Evolutionary conservation across 768 basidiomycete species (phyloP), one percentile per base, ranked within the genome.

Genomic region (Auriscalpium orientale): DNA sequence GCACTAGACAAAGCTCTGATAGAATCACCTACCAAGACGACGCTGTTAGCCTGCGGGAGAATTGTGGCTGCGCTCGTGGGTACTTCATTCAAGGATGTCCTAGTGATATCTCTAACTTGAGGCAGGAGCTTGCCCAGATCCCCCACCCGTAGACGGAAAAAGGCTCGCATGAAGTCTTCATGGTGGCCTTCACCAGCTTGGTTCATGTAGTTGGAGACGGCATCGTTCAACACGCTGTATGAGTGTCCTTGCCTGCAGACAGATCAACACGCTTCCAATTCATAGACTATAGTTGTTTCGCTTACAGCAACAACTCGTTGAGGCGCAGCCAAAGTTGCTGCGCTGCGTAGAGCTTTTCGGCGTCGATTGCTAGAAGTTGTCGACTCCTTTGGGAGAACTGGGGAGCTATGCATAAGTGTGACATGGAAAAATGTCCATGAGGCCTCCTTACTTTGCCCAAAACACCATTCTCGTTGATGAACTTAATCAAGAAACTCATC

Each of bases 391-490:
- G 91, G 8, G 93, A 87, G 69, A 95, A 85, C 91, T 95, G 63
- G 20, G 46, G 22, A 45, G 21, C 18, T 16, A 22, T 37, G n/a
- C 35, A n/a, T n/a, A 3, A 20, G 21, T 13, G 28, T 46, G n/a
- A 51, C 13, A 47, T 15, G 6, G 20, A 21, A 43, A 55, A 10
- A 21, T 38, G 51, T 34, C 13, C 8, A 18, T n/a, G 33, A 58
- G 18, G 33, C 33, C 22, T 13, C 21, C 71, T 60, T 35, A 89
- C 92, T 77, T 89, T 91, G 40, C 73, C 74, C 37, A 95, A 73
- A 6, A 86, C 85, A 0, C 80, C 85, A 67, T 95, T 95, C 52
- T 90, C 85, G 46, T 92, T 89, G 64, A 97, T 89, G 67, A 93
- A 95, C 22, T 78, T 79, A 61, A 95, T 89, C n/a, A 98, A 76